Conservation (phyloP, 116 monocot species). For the Thalassia testudinum region DNA sequence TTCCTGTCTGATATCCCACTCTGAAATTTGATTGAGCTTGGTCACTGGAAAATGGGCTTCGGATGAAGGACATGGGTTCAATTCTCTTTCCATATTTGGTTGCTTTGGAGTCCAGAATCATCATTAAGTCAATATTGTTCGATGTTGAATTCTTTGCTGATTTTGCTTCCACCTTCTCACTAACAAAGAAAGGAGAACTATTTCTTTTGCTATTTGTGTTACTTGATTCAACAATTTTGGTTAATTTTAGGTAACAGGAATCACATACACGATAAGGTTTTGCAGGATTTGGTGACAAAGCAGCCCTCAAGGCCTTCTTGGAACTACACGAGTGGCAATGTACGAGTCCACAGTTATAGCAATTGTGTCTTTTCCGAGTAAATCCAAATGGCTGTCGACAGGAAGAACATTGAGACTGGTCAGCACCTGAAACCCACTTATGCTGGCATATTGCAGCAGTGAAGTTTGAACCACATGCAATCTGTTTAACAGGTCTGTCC, state of each 20-base stretch:
- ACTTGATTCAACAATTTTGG: conserved; percentile 25
- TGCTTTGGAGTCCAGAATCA: conserved; percentile 38
- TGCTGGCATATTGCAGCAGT: conserved; percentile 57
- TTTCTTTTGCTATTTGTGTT: conserved; percentile 22
- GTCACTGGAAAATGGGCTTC: conserved; percentile 28
- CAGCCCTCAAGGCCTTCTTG: conserved; percentile 56
- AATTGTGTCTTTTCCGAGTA: conserved; percentile 79
- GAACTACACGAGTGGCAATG: conserved; percentile 76
- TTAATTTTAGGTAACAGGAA: conserved; percentile 60
- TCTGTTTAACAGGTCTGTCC: conserved; percentile 52
- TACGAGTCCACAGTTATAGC: conserved; percentile 84
- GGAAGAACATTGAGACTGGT: conserved; percentile 68
- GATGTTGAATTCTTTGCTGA: conserved; percentile 11
- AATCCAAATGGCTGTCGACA: conserved; percentile 85
- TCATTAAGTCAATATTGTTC: conserved; percentile 37
- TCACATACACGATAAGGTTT: conserved; percentile 88
- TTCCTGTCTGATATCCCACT: conserved; percentile 19
- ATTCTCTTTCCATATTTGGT: conserved; percentile 29
- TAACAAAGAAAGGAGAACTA: conserved; percentile 9
- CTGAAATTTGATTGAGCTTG: conserved; percentile 15
- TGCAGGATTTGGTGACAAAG: conserved; percentile 51
- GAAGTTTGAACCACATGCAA: conserved; percentile 78
- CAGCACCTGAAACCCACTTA: conserved; percentile 67
- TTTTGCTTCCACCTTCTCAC: conserved; percentile 31
- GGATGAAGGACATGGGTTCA: conserved; percentile 18